A percentile compares a stretch with the other conserved stretches of the same genome.
Evolutionary conservation across 192 early-diverging fungal genomes (phyloP).

Genomic region (Linnemannia exigua): DNA sequence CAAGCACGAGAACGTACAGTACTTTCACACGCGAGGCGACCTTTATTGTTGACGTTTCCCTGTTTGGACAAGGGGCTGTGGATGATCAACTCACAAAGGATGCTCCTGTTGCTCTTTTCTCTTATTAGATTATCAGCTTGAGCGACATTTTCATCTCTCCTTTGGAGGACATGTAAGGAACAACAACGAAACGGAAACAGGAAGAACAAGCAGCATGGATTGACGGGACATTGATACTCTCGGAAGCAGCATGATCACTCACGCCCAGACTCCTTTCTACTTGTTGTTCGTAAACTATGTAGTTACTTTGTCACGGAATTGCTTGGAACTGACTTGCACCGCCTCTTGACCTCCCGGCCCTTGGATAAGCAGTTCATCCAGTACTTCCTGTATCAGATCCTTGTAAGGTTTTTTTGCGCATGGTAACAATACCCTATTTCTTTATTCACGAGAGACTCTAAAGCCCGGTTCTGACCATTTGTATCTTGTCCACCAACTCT

Average conservation of each 20-base stretch:
- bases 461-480: not conserved
- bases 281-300: not conserved
- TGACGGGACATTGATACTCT: not conserved
- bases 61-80: not conserved
- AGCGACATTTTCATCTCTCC: constrained; percentile 96
- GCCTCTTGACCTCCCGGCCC: constrained; percentile 89
- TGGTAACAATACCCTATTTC: not conserved
- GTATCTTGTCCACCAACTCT: not conserved
- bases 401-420: constrained; percentile 66
- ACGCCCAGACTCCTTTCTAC: not conserved
- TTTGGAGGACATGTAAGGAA: constrained; percentile 87
- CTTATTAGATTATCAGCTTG: constrained; percentile 85
- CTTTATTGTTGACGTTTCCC: not conserved
- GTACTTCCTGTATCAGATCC: constrained; percentile 98
- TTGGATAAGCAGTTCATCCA: constrained; percentile 97
- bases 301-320: constrained; percentile 98
- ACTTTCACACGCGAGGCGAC: not conserved
- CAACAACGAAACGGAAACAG: not conserved
- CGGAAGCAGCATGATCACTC: not conserved
- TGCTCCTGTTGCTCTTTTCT: not conserved
- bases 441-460: not conserved
- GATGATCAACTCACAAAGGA: not conserved
- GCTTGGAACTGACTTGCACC: constrained; percentile 95
- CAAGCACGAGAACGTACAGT: constrained; percentile 91
- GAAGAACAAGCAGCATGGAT: not conserved